These are phyloP conservation scores for Leccinum griseonigrum DNA, from an alignment of 1,284 basidiomycete species.

Conservation along the genomic window DNA sequence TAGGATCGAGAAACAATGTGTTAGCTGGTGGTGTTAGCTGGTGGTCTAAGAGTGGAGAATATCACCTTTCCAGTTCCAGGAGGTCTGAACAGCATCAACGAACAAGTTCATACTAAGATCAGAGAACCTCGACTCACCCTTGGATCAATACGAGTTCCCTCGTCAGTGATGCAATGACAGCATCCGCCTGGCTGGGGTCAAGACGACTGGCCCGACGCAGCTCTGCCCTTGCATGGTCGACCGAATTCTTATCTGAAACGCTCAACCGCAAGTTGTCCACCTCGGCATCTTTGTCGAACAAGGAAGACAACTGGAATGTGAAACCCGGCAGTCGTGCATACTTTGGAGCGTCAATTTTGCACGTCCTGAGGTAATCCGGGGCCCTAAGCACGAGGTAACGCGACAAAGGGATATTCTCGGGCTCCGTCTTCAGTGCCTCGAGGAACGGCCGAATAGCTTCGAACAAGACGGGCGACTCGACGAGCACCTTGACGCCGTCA, in stretches of 20 bases:
- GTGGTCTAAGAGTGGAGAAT: background rate
- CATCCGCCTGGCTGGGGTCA: constrained; percentile 66
- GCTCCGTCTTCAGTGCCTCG: constrained; percentile 48
- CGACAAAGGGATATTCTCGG: constrained; percentile 51
- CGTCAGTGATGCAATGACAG: constrained; percentile 58
- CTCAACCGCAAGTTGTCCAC: constrained; percentile 21
- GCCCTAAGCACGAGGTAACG: constrained; percentile 48
- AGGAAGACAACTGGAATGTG: constrained; percentile 44
- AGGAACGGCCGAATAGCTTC: constrained; percentile 63
- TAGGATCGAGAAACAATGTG: constrained; percentile 20
- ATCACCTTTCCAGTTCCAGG: constrained; percentile 74
- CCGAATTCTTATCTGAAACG: constrained; percentile 19
- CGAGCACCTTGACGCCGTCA: constrained; percentile 35
- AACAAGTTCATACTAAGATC: background rate
- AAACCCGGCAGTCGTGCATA: constrained; percentile 51
- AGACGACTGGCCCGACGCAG: constrained; percentile 49
- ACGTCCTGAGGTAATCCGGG: constrained; percentile 28
- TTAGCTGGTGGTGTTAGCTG: background rate
- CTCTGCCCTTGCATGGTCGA: constrained; percentile 38
- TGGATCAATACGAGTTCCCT: constrained; percentile 65
- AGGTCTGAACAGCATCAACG: constrained; percentile 41
- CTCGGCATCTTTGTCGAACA: constrained; percentile 32
- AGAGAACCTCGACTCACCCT: constrained; percentile 45
- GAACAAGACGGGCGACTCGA: constrained; percentile 62
- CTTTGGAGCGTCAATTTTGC: constrained; percentile 44